Evolutionary conservation across 176 grass and related monocot genomes (phyloP).

Genomic region (Zoysia japonica): DNA sequence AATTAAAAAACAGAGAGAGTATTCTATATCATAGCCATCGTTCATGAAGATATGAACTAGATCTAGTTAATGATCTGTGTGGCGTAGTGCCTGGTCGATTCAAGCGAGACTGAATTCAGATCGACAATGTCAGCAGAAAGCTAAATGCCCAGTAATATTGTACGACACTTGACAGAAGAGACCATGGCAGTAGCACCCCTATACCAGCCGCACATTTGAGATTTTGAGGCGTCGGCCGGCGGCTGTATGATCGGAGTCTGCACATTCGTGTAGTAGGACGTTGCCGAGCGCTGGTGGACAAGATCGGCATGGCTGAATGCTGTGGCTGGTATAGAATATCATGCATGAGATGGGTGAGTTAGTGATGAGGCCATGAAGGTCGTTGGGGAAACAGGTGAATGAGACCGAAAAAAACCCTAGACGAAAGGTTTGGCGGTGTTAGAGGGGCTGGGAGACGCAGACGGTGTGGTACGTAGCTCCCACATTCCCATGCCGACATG

Average conservation of each 20-base stretch:
- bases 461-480: no score
- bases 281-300: background rate
- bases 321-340: background rate
- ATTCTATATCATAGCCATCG: no score
- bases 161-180: no score
- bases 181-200: no score
- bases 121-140: no score
- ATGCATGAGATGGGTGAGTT: background rate
- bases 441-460: no score
- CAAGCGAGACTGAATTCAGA: no score
- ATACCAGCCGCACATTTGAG: background rate
- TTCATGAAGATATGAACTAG: no score
- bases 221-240: background rate
- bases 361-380: background rate
- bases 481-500: background rate
- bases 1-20: no score
- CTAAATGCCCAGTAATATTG: no score
- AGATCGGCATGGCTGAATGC: background rate
- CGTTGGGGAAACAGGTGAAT: background rate
- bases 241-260: background rate
- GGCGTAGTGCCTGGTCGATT: no score
- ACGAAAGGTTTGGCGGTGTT: background rate
- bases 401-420: background rate
- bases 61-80: no score
- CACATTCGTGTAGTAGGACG: background rate